Evolutionary conservation across 352 stramenopile genomes (phyloP).

Genomic region (Phytopythium montanum): DNA sequence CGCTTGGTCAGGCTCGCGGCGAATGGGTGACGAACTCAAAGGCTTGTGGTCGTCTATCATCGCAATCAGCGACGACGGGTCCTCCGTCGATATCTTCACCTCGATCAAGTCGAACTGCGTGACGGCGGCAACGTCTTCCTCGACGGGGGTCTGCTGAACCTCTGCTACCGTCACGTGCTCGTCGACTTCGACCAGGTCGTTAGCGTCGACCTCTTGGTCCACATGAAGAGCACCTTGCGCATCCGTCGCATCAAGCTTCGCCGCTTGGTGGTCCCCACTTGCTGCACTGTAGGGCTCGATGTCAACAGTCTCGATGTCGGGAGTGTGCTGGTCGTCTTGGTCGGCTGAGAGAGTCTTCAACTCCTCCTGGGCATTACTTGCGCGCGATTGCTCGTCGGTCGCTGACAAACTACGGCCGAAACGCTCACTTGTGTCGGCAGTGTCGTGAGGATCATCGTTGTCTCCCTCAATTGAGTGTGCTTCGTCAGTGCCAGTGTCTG

Average conservation of each 20-base stretch:
- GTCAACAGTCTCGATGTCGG: neutral
- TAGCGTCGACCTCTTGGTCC: neutral
- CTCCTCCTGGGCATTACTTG: neutral
- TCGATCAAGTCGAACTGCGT: neutral
- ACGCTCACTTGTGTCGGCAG: neutral
- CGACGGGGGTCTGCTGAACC: neutral
- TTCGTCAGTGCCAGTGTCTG: neutral
- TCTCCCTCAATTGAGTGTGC: neutral
- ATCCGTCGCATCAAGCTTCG: neutral
- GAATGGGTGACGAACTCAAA: neutral
- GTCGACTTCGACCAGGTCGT: neutral
- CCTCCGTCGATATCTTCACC: neutral
- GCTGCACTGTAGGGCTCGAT: neutral
- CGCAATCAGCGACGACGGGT: neutral
- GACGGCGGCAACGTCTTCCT: neutral
- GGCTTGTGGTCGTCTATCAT: neutral
- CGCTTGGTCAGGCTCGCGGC: neutral
- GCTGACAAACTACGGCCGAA: neutral
- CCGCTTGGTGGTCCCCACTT: no score
- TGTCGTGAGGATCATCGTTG: neutral
- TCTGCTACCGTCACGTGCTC: neutral
- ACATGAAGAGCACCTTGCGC: neutral
- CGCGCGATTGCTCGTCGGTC: neutral
- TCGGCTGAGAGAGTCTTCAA: neutral
- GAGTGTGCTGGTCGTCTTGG: neutral